A percentile compares a stretch with the other conserved stretches of the same genome.
These are phyloP conservation scores for Pseudogymnoascus sp. DNA, from an alignment of 2,329 filamentous ascomycete species.

Conservation along the genomic window DNA sequence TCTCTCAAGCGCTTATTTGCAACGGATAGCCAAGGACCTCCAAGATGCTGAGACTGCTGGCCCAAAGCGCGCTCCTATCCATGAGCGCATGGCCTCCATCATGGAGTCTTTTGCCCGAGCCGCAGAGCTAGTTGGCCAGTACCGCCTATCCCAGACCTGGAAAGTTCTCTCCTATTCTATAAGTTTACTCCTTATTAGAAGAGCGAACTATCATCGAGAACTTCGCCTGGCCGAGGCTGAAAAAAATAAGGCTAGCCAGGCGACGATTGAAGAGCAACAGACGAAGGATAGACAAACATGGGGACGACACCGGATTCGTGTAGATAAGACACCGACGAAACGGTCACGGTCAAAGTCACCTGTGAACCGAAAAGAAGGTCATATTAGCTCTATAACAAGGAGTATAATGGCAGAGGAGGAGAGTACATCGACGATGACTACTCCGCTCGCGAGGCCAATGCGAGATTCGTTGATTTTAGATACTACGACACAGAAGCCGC, in stretches of 20 bases:
- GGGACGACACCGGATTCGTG: conserved; percentile 8
- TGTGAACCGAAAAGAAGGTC: conserved; percentile 11
- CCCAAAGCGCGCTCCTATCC: conserved; percentile 39
- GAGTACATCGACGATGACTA: conserved; percentile 55
- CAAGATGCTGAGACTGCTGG: background rate
- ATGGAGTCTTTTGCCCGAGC: conserved; percentile 49
- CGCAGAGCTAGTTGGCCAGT: conserved; percentile 49
- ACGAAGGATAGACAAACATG: conserved; percentile 5
- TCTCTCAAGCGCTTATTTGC: conserved; percentile 48
- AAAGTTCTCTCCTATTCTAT: conserved; percentile 51
- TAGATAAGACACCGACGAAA: conserved; percentile 23
- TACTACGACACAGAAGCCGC: conserved; percentile 20
- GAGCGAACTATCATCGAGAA: conserved; percentile 51
- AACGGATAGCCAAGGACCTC: conserved; percentile 34
- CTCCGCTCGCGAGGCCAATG: conserved; percentile 48
- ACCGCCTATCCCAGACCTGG: conserved; percentile 57
- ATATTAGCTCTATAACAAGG: conserved; percentile 16
- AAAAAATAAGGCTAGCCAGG: conserved; percentile 29
- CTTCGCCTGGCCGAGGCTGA: conserved; percentile 33
- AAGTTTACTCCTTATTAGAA: conserved; percentile 43
- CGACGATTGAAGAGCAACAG: conserved; percentile 10
- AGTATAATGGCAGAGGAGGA: conserved; percentile 37
- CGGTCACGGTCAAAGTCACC: conserved; percentile 11
- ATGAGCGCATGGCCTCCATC: conserved; percentile 39
- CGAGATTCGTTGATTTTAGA: conserved; percentile 25